phyloP scores from a whole-genome alignment of 768 basidiomycete species.

The Termitomyces sp. region DNA sequence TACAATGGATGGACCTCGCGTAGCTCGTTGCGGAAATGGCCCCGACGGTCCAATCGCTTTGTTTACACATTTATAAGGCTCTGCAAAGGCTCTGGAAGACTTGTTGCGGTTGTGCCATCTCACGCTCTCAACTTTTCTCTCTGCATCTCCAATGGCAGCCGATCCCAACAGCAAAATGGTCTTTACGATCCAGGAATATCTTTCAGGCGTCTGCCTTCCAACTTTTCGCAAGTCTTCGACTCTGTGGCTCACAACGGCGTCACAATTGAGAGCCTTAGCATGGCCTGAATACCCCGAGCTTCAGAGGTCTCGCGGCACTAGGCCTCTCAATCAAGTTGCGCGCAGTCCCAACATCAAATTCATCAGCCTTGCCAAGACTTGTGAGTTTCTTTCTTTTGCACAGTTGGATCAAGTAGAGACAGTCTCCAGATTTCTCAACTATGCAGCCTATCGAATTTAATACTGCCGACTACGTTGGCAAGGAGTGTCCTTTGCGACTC shows the following conservation, averaged over 20 bases:
- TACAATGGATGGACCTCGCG: not conserved
- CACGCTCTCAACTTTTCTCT: not conserved
- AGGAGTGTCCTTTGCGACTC: slow-evolving; percentile 17
- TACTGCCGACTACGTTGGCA: slow-evolving; percentile 5
- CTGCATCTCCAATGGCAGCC: not conserved
- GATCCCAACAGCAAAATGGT: slow-evolving; percentile 2
- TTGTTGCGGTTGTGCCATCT: not conserved
- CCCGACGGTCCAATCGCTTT: slow-evolving; percentile 1
- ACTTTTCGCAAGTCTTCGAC: slow-evolving; percentile 12
- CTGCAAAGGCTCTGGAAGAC: not conserved
- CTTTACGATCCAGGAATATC: slow-evolving; percentile 16
- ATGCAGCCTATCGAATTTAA: slow-evolving; percentile 7
- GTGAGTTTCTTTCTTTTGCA: not conserved
- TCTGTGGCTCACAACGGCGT: slow-evolving; percentile 1
- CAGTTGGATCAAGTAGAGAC: not conserved
- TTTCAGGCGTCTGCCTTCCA: slow-evolving; percentile 13
- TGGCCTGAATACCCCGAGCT: slow-evolving; percentile 21
- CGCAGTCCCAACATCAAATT: slow-evolving; percentile 13
- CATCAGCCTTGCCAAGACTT: slow-evolving; percentile 1
- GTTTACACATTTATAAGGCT: not conserved
- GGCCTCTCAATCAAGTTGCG: slow-evolving; percentile 6
- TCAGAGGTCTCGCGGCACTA: slow-evolving; percentile 11
- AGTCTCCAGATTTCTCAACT: slow-evolving; percentile 3
- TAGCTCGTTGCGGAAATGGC: not conserved
- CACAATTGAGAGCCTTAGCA: slow-evolving; percentile 5